phyloP scores from a whole-genome alignment of 768 basidiomycete genomes.

The Phaffia australis region DNA sequence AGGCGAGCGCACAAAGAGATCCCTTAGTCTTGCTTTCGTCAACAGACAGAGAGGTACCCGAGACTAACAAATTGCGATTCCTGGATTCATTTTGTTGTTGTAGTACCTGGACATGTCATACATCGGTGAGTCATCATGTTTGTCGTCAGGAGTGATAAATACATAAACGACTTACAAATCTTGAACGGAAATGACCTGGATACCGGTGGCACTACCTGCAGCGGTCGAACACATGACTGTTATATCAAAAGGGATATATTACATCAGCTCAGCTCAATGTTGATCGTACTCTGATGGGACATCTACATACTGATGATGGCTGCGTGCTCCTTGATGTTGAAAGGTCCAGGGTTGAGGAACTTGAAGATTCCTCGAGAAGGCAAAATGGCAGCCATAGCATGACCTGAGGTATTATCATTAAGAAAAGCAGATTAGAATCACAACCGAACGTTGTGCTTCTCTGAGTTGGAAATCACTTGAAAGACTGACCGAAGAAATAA shows the following conservation, averaged over 20 bases:
- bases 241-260: slow-evolving; percentile 24
- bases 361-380: slow-evolving; percentile 30
- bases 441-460: neutral
- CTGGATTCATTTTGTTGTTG: slow-evolving; percentile 4
- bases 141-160: too few species aligned
- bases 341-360: slow-evolving; percentile 35
- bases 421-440: neutral
- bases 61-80: slow-evolving; percentile 25
- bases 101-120: neutral
- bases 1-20: too few species aligned
- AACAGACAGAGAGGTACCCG: slow-evolving; percentile 23
- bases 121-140: too few species aligned
- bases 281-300: neutral
- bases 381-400: slow-evolving; percentile 19
- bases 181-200: slow-evolving; percentile 38
- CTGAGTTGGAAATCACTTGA: slow-evolving; percentile 13
- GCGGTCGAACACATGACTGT: slow-evolving; percentile 37
- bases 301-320: slow-evolving; percentile 15
- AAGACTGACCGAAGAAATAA: slow-evolving; percentile 31
- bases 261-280: neutral
- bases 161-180: slow-evolving; percentile 14
- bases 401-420: slow-evolving; percentile 25
- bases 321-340: slow-evolving; percentile 36
- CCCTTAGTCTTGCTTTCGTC: slow-evolving; percentile 32
- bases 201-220: slow-evolving; percentile 36